Conservation (phyloP, 1,139 yeast species). For the Saccharomycopsis crataegensis region DNA sequence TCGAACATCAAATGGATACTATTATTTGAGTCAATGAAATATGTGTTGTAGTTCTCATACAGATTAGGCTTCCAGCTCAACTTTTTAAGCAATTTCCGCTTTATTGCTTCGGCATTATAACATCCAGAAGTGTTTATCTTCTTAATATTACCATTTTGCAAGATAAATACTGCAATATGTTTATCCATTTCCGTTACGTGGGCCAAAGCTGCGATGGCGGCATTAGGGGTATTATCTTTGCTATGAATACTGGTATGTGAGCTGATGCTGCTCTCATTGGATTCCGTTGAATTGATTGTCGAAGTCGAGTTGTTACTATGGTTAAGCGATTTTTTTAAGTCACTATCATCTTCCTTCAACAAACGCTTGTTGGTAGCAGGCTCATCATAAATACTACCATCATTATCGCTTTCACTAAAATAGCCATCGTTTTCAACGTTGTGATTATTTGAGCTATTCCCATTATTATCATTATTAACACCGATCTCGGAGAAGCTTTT, state of each 20-base stretch:
- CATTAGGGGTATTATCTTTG: not conserved
- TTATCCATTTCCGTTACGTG: conserved; percentile 24
- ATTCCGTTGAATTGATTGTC: conserved; percentile 23
- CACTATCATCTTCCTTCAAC: not conserved
- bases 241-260: not conserved
- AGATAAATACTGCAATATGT: conserved; percentile 56
- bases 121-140: conserved; percentile 73
- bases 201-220: conserved; percentile 23
- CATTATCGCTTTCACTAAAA: conserved; percentile 1
- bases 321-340: conserved; percentile 3
- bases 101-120: conserved; percentile 73
- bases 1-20: conserved; percentile 55
- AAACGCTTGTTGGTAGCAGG: not conserved
- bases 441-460: not conserved
- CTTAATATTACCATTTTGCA: conserved; percentile 70
- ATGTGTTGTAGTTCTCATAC: conserved; percentile 45
- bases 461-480: not conserved
- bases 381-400: not conserved
- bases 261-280: conserved; percentile 6
- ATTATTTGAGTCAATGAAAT: conserved; percentile 38
- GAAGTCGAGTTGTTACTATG: conserved; percentile 22
- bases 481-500: not conserved
- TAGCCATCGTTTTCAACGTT: conserved; percentile 22
- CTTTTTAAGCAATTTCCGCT: conserved; percentile 59
- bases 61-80: conserved; percentile 40